Percentiles rank a stretch among this genome's conserved stretches.
Conservation (phyloP, 306 rosid genomes). For the Vigna hirtella region DNA sequence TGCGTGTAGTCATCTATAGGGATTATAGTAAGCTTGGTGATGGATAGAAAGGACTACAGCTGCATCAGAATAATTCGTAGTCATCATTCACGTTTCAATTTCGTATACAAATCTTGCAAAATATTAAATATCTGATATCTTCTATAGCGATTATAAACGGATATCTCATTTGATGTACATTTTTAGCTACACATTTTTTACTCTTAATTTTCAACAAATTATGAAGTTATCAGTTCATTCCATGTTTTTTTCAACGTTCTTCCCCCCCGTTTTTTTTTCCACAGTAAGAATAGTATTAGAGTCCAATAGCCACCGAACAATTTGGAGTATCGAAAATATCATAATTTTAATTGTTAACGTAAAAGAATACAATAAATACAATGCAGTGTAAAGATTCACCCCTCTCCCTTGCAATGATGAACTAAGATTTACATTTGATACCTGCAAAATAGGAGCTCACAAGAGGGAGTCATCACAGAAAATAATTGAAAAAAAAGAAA, state of each 20-base stretch:
- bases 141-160: not conserved
- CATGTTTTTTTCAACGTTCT: too few species aligned
- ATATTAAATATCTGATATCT: not conserved
- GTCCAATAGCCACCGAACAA: not conserved
- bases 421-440: constrained; percentile 35
- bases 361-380: constrained; percentile 9
- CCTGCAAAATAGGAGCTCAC: constrained; percentile 27
- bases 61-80: not conserved
- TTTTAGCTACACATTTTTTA: too few species aligned
- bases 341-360: not conserved
- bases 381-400: not conserved
- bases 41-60: not conserved
- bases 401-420: not conserved
- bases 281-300: not conserved
- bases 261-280: too few species aligned
- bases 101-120: not conserved
- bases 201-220: too few species aligned
- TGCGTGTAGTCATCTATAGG: too few species aligned
- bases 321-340: not conserved
- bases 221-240: too few species aligned
- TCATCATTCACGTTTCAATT: not conserved
- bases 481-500: constrained; percentile 3
- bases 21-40: not conserved
- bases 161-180: too few species aligned
- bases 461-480: constrained; percentile 11